Evolutionary conservation across 2,329 filamentous ascomycete species (phyloP).

Genomic region (Huntiella savannae): DNA sequence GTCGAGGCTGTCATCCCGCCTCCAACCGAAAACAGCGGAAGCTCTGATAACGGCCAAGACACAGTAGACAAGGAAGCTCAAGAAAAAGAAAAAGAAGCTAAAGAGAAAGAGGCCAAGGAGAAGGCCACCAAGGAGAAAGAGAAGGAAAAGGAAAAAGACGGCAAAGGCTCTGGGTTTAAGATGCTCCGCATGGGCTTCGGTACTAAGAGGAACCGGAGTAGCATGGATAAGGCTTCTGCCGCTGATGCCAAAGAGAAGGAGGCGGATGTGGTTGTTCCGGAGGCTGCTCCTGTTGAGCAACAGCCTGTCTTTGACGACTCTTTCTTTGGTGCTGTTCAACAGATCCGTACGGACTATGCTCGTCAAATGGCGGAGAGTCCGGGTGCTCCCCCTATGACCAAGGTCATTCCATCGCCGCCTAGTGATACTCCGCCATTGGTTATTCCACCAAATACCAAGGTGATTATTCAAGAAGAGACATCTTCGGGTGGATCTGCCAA

Average conservation of each 20-base stretch:
- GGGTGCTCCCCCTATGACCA: conserved; percentile 36
- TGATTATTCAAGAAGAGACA: conserved; percentile 52
- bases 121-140: conserved; percentile 37
- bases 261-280: conserved; percentile 44
- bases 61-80: conserved; percentile 21
- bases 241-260: conserved; percentile 46
- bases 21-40: not conserved
- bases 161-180: conserved; percentile 54
- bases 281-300: conserved; percentile 44
- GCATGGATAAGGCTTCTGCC: conserved; percentile 26
- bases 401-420: conserved; percentile 48
- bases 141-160: conserved; percentile 29
- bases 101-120: conserved; percentile 24
- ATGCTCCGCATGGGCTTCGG: conserved; percentile 71
- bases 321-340: conserved; percentile 53
- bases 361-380: conserved; percentile 40
- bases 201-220: conserved; percentile 61
- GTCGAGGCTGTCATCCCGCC: conserved; percentile 56
- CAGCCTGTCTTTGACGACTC: conserved; percentile 43
- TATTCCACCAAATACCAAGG: conserved; percentile 45
- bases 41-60: conserved; percentile 14
- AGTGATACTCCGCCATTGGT: conserved; percentile 62
- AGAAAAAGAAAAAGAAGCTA: conserved; percentile 8
- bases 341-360: conserved; percentile 54
- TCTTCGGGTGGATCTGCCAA: conserved; percentile 52